Evolutionary conservation across 1,284 basidiomycete species (phyloP).

Genomic region (Ustilago lituana): DNA sequence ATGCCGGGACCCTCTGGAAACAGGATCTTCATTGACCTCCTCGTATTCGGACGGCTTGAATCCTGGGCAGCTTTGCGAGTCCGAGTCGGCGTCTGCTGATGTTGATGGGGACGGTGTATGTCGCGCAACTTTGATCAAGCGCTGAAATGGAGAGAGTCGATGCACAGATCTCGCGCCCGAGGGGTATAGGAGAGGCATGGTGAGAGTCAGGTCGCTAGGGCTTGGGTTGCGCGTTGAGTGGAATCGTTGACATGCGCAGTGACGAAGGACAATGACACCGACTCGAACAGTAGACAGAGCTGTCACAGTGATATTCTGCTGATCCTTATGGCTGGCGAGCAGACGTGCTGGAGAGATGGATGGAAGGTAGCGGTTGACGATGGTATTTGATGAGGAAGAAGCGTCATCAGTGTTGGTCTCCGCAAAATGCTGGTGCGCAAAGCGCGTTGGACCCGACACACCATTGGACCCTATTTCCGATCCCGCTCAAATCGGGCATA

Average conservation of each 20-base stretch:
- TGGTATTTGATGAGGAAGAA: constrained; percentile 16
- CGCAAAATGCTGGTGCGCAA: constrained; percentile 9
- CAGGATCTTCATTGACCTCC: constrained; percentile 27
- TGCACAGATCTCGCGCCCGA: constrained; percentile 26
- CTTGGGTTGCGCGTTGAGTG: background rate
- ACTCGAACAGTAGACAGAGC: too few relatives aligned
- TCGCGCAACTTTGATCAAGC: constrained; percentile 40
- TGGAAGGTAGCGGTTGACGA: constrained; percentile 6
- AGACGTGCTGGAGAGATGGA: too few relatives aligned
- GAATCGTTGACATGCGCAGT: background rate
- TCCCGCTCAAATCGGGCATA: constrained; percentile 1
- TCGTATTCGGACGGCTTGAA: constrained; percentile 42
- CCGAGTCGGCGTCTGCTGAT: constrained; percentile 2
- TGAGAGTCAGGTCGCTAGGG: constrained; percentile 1
- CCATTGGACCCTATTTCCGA: too few relatives aligned
- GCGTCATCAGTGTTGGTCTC: constrained; percentile 34
- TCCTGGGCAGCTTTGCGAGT: constrained; percentile 16
- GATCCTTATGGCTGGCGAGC: too few relatives aligned
- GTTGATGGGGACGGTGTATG: constrained; percentile 22
- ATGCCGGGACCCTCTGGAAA: constrained; percentile 20
- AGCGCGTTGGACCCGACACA: constrained; percentile 21
- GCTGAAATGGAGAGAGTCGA: constrained; percentile 36
- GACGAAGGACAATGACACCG: too few relatives aligned
- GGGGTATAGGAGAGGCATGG: constrained; percentile 41
- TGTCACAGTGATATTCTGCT: too few relatives aligned